Conservation (phyloP, 495 filamentous ascomycete species). For the Usnea hakonensis region DNA sequence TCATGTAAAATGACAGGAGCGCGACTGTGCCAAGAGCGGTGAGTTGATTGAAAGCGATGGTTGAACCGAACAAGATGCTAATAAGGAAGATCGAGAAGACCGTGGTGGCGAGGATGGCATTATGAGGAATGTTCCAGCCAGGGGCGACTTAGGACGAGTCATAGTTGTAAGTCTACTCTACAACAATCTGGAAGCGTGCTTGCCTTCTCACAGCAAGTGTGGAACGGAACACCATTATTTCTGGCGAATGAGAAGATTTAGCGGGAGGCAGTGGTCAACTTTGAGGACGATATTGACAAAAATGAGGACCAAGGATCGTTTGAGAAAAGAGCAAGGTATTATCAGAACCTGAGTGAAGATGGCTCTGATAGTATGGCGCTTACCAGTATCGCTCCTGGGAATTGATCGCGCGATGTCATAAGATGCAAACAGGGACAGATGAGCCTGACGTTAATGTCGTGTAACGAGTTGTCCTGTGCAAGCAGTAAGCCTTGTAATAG, state of each 20-base stretch:
- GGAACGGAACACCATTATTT: constrained; percentile 47
- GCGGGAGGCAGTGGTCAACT: constrained; percentile 45
- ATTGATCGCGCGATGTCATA: too few species aligned
- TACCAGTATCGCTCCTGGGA: too few species aligned
- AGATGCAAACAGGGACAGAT: too few species aligned
- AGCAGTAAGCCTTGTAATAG: too few species aligned
- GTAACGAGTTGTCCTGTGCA: too few species aligned
- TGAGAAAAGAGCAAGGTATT: too few species aligned
- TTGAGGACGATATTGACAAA: too few species aligned
- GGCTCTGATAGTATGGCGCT: too few species aligned
- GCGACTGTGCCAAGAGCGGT: constrained; percentile 36
- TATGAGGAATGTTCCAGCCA: constrained; percentile 42
- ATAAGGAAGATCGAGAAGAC: constrained; percentile 40
- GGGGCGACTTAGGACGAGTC: constrained; percentile 34
- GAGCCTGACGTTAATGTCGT: too few species aligned
- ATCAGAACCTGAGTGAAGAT: too few species aligned
- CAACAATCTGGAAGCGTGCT: constrained; percentile 18
- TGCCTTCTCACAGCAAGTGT: constrained; percentile 42
- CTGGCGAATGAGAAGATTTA: constrained; percentile 50
- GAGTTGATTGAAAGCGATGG: constrained; percentile 44
- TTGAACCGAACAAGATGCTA: constrained; percentile 49
- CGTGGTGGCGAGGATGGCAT: constrained; percentile 39
- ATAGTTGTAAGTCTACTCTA: constrained; percentile 7
- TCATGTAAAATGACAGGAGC: constrained; percentile 34
- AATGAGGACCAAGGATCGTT: too few species aligned